Evolutionary conservation across 179 eudicot genomes (phyloP).

Genomic region (Kewa caespitosa): DNA sequence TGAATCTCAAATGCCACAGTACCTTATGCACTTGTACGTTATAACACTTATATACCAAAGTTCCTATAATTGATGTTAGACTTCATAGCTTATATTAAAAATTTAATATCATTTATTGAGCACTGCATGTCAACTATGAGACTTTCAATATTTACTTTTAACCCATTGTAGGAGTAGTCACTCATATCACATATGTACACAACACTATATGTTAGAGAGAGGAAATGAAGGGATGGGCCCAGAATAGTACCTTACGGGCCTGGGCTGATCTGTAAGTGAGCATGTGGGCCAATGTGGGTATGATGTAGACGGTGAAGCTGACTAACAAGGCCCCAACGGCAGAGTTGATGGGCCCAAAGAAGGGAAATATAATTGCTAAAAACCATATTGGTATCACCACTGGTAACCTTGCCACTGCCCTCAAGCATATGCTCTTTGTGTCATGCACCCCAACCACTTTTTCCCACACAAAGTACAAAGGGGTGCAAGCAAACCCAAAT

Average conservation of each 20-base stretch:
- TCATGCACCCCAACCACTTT: conserved; percentile 55
- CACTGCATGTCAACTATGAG: no score
- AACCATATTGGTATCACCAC: conserved; percentile 63
- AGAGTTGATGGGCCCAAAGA: conserved; percentile 68
- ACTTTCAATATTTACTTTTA: no score
- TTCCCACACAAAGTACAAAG: conserved; percentile 63
- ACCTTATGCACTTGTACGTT: no score
- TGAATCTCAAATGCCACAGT: no score
- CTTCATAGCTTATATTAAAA: no score
- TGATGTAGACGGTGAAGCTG: conserved; percentile 61
- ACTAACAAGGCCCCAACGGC: conserved; percentile 62
- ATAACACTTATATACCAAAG: no score
- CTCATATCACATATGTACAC: no score
- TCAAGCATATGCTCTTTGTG: conserved; percentile 44
- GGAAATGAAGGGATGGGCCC: no score
- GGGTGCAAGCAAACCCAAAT: conserved; percentile 60
- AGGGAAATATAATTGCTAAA: conserved; percentile 62
- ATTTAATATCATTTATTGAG: no score
- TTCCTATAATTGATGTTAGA: no score
- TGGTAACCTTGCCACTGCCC: conserved; percentile 54
- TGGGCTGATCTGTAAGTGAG: conserved; percentile 46
- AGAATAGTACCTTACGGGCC: conserved; percentile 47
- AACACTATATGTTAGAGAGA: no score
- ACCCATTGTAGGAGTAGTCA: no score
- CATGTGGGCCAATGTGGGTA: conserved; percentile 61